phyloP scores from a whole-genome alignment of 306 rosid genomes.

The Vigna angularis region DNA sequence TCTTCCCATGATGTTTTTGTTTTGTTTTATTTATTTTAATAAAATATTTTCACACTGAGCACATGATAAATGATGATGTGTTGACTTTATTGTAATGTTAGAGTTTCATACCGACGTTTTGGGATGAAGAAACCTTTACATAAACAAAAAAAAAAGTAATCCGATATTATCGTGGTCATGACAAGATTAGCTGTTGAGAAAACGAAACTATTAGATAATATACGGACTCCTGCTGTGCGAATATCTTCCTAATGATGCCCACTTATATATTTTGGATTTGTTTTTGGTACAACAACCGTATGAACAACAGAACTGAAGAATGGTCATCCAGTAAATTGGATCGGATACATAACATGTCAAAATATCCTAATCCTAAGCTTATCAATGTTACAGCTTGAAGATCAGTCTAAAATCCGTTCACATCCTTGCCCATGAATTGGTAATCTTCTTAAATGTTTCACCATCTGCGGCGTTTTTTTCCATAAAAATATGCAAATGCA shows the following conservation, averaged over 20 bases:
- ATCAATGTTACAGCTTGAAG: slow-evolving; percentile 49
- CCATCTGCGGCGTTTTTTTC: slow-evolving; percentile 87
- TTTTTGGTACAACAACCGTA: slow-evolving; percentile 42
- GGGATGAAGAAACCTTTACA: neutral
- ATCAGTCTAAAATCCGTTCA: slow-evolving; percentile 16
- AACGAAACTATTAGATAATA: neutral
- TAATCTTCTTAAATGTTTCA: slow-evolving; percentile 47
- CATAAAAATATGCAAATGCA: slow-evolving; percentile 86
- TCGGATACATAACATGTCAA: slow-evolving; percentile 42
- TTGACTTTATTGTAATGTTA: too few species aligned
- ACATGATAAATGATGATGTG: too few species aligned
- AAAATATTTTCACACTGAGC: too few species aligned
- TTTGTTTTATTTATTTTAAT: too few species aligned
- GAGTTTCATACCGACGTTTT: too few species aligned
- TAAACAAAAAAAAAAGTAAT: too few species aligned
- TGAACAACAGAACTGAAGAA: slow-evolving; percentile 44
- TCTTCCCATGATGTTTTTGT: too few species aligned
- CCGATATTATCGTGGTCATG: neutral
- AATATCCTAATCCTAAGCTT: slow-evolving; percentile 43
- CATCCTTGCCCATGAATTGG: slow-evolving; percentile 33
- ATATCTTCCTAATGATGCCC: slow-evolving; percentile 11
- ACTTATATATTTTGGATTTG: slow-evolving; percentile 29
- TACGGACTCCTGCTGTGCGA: neutral
- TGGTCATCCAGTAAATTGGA: slow-evolving; percentile 25
- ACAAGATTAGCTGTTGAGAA: neutral